phyloP scores from a whole-genome alignment of 176 grass and related monocot genomes.

The Miscanthus lutarioriparius region DNA sequence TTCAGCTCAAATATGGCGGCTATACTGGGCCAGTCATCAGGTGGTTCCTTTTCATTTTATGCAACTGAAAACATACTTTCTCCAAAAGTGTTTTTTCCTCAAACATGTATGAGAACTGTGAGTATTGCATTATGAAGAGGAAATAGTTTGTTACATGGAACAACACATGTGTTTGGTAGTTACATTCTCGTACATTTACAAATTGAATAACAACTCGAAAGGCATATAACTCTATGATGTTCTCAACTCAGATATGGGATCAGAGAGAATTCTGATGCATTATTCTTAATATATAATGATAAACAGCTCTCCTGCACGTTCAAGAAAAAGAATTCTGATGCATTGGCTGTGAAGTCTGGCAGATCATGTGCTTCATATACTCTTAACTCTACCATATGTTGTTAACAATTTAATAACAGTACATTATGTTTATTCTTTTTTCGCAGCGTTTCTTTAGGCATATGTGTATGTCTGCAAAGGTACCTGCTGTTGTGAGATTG shows the following conservation, averaged over 20 bases:
- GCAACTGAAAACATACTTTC: neutral
- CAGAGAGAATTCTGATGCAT: constrained; percentile 16
- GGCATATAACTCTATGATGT: neutral
- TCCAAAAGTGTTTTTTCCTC: neutral
- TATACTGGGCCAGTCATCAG: constrained; percentile 99
- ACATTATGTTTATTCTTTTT: constrained; percentile 19
- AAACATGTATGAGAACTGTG: neutral
- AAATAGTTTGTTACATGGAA: neutral
- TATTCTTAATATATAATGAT: neutral
- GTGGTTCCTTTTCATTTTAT: constrained; percentile 46
- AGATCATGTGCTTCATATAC: constrained; percentile 30
- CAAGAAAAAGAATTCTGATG: constrained; percentile 20
- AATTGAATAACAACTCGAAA: neutral
- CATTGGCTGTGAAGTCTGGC: constrained; percentile 21
- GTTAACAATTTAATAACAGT: constrained; percentile 36
- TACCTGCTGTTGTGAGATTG: constrained; percentile 77
- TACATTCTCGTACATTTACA: neutral
- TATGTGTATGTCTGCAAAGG: constrained; percentile 97
- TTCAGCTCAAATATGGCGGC: constrained; percentile 75
- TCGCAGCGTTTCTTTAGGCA: constrained; percentile 95
- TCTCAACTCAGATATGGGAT: neutral
- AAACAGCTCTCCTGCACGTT: neutral
- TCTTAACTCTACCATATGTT: constrained; percentile 11
- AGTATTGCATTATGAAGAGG: neutral
- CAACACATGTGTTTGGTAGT: neutral